Conservation (phyloP, 2,329 filamentous ascomycete species). For the Calonectria pteridis region DNA sequence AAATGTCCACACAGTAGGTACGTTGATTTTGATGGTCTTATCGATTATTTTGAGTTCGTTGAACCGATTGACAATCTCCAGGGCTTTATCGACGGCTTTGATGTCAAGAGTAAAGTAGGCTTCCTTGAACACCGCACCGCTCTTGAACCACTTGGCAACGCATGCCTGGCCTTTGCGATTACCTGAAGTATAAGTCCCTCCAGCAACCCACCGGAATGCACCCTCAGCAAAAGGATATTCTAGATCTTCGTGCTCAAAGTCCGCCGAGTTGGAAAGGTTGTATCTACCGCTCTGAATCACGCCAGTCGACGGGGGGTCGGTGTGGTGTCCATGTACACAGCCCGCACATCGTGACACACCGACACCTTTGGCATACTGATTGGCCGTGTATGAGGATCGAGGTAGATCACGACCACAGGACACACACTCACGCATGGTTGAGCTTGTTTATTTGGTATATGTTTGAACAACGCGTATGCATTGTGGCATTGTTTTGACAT, state of each 20-base stretch:
- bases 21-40: conserved; percentile 52
- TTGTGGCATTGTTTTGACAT: no score
- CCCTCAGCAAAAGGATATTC: conserved; percentile 27
- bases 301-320: not conserved
- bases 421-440: not conserved
- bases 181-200: conserved; percentile 47
- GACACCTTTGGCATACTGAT: conserved; percentile 19
- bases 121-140: conserved; percentile 47
- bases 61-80: conserved; percentile 52
- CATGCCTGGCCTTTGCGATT: conserved; percentile 47
- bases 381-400: conserved; percentile 2
- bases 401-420: not conserved
- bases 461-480: not conserved
- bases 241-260: not conserved
- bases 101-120: conserved; percentile 55
- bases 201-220: conserved; percentile 30
- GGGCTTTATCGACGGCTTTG: conserved; percentile 50
- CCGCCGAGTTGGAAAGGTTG: conserved; percentile 10
- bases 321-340: conserved; percentile 29
- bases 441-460: not conserved
- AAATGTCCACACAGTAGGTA: conserved; percentile 49
- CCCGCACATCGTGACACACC: conserved; percentile 24
- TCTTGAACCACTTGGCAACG: conserved; percentile 56
- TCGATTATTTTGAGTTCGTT: conserved; percentile 47
- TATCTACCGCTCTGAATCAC: conserved; percentile 29